phyloP scores from a whole-genome alignment of 2,329 filamentous ascomycete genomes.

The Tolypocladium ophioglossoides region DNA sequence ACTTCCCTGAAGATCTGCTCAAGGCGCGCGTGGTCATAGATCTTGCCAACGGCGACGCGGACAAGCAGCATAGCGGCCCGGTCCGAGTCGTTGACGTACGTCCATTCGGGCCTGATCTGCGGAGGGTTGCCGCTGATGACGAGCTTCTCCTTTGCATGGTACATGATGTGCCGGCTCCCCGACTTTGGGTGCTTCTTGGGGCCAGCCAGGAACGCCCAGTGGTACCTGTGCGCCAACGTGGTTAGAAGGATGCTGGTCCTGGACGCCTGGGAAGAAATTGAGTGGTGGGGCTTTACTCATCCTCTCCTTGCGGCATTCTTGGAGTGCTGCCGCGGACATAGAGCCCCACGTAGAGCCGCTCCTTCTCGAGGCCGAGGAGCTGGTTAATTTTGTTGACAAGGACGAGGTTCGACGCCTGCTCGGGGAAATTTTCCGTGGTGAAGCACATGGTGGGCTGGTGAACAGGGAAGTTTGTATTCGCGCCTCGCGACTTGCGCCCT shows the following conservation, averaged over 20 bases:
- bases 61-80: slow-evolving; percentile 9
- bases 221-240: slow-evolving; percentile 15
- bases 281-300: slow-evolving; percentile 1
- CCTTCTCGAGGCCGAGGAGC: slow-evolving; percentile 1
- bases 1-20: slow-evolving; percentile 17
- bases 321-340: slow-evolving; percentile 4
- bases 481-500: no score
- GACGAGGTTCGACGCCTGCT: slow-evolving; percentile 2
- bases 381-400: slow-evolving; percentile 1
- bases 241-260: not conserved
- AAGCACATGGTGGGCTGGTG: not conserved
- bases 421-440: not conserved
- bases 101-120: slow-evolving; percentile 11
- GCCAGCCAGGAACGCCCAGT: slow-evolving; percentile 26
- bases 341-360: slow-evolving; percentile 12
- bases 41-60: slow-evolving; percentile 18
- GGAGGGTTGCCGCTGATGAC: slow-evolving; percentile 3
- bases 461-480: not conserved
- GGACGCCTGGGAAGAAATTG: not conserved
- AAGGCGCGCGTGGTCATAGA: slow-evolving; percentile 16
- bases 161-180: slow-evolving; percentile 15
- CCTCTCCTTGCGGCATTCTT: slow-evolving; percentile 7
- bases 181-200: slow-evolving; percentile 15
- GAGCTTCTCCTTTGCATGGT: slow-evolving; percentile 20
- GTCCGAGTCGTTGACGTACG: slow-evolving; percentile 11